Percentiles rank a stretch among this genome's conserved stretches.
These are phyloP conservation scores for Leccinum ochraceum DNA, from an alignment of 768 basidiomycete genomes.

Conservation along the genomic window DNA sequence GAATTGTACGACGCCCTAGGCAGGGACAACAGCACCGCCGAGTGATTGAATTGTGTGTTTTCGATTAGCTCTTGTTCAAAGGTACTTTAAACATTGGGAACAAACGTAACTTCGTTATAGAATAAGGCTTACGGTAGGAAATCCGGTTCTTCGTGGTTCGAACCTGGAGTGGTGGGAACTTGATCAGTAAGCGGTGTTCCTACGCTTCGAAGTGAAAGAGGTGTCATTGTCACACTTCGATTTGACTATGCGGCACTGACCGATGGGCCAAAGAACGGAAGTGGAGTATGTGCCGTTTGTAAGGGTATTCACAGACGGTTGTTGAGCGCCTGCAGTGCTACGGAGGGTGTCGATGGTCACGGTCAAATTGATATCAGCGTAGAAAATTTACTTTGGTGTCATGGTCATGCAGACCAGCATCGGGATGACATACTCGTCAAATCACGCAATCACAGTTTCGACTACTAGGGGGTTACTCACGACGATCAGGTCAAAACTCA, in stretches of 20 bases:
- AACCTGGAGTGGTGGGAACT: background rate
- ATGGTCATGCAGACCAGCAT: background rate
- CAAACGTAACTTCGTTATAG: background rate
- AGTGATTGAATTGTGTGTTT: background rate
- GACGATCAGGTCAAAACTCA: conserved; percentile 67
- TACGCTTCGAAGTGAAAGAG: conserved; percentile 6
- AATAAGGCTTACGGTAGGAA: conserved; percentile 20
- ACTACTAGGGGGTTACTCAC: conserved; percentile 44
- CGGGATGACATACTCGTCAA: too few relatives aligned
- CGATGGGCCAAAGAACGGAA: conserved; percentile 1
- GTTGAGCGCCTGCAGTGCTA: conserved; percentile 5
- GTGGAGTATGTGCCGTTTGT: background rate
- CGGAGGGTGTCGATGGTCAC: background rate
- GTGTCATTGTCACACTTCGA: conserved; percentile 1
- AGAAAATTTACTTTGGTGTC: conserved; percentile 6
- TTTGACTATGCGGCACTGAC: conserved; percentile 9
- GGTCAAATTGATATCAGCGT: background rate
- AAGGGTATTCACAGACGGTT: background rate
- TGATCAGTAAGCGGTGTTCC: background rate
- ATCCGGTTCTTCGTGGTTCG: conserved; percentile 13
- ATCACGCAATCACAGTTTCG: too few relatives aligned
- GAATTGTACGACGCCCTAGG: conserved; percentile 25
- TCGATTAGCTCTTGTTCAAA: conserved; percentile 16
- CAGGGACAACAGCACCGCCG: background rate
- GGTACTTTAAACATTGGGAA: conserved; percentile 10